Conservation (phyloP, 2,329 filamentous ascomycete species). For the Podosphaera aphanis region DNA sequence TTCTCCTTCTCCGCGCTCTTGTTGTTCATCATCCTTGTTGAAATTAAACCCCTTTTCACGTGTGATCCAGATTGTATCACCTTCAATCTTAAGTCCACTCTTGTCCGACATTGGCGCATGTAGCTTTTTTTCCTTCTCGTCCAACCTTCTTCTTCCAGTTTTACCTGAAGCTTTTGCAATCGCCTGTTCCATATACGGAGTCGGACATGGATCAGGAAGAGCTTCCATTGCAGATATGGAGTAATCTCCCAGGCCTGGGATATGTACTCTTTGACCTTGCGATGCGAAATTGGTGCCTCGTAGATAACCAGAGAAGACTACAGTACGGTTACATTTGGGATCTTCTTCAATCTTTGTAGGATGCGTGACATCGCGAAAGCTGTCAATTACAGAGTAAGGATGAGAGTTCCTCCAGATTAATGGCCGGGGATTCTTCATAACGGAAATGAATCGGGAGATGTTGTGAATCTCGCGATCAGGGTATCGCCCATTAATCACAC, state of each 20-base stretch:
- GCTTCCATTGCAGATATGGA: constrained; percentile 65
- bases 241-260: constrained; percentile 79
- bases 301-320: constrained; percentile 82
- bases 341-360: constrained; percentile 79
- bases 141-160: constrained; percentile 53
- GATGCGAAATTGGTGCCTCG: constrained; percentile 85
- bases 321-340: constrained; percentile 67
- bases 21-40: constrained; percentile 34
- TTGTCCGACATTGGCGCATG: constrained; percentile 98
- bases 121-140: constrained; percentile 89
- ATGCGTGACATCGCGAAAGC: constrained; percentile 84
- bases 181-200: constrained; percentile 71
- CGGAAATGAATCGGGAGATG: constrained; percentile 75
- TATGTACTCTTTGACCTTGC: constrained; percentile 65
- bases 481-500: constrained; percentile 89
- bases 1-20: constrained; percentile 76
- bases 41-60: constrained; percentile 55
- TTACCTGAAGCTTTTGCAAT: constrained; percentile 69
- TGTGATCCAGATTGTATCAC: constrained; percentile 82
- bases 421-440: constrained; percentile 98
- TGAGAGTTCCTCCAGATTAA: constrained; percentile 91
- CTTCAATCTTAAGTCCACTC: constrained; percentile 84
- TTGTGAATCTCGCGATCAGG: constrained; percentile 94
- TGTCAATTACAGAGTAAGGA: constrained; percentile 80
- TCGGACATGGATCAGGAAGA: constrained; percentile 84